phyloP scores from a whole-genome alignment of 73 alveolate genomes.

The Paramecium octaurelia region DNA sequence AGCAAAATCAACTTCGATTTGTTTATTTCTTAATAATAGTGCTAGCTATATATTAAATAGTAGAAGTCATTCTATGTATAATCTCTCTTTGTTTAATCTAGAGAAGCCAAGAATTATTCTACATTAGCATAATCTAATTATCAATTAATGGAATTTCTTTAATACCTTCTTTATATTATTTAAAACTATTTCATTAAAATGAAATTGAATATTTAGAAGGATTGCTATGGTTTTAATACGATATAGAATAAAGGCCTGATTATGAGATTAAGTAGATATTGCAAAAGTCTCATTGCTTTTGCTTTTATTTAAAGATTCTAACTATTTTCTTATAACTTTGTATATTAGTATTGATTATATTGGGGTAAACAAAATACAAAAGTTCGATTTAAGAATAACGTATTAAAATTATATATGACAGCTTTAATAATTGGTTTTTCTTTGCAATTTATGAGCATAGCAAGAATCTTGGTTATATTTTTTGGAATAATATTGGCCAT shows the following conservation, averaged over 20 bases:
- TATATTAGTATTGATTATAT: neutral
- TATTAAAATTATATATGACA: neutral
- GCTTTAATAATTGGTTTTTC: neutral
- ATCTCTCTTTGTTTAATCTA: neutral
- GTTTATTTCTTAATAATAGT: neutral
- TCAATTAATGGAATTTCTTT: neutral
- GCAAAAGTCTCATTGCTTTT: neutral
- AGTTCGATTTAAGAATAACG: neutral
- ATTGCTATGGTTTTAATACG: neutral
- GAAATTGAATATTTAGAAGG: neutral
- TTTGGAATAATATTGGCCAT: neutral
- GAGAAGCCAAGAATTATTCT: neutral
- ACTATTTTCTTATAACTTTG: neutral
- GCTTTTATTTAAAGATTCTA: neutral
- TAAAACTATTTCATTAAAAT: neutral
- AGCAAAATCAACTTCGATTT: neutral
- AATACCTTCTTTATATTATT: neutral
- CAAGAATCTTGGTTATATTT: neutral
- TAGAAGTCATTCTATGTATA: neutral
- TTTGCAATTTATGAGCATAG: neutral
- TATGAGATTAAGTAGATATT: neutral
- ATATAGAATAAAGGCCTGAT: neutral
- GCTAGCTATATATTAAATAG: neutral
- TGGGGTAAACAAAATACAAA: neutral
- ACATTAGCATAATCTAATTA: neutral